Evolutionary conservation across 495 filamentous ascomycete species (phyloP).

Genomic region (Penicillium lividum): DNA sequence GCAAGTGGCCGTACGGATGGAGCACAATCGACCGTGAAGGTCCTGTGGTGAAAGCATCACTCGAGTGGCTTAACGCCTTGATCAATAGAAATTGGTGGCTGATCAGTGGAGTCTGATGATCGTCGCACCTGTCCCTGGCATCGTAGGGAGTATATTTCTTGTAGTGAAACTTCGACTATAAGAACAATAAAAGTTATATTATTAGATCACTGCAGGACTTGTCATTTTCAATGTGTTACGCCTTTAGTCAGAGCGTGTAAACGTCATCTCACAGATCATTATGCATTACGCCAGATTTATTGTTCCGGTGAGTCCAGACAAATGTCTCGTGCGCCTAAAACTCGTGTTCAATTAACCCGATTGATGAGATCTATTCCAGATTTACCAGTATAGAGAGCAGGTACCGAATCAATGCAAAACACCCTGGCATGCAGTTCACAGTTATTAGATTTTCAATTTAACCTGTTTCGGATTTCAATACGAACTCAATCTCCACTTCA

Average conservation of each 20-base stretch:
- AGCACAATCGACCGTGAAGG: neutral
- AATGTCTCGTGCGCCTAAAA: conserved; percentile 34
- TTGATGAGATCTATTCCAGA: conserved; percentile 70
- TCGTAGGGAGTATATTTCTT: neutral
- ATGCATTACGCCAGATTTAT: neutral
- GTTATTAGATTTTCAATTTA: conserved; percentile 54
- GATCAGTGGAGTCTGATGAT: conserved; percentile 14
- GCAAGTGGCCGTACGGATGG: conserved; percentile 20
- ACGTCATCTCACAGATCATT: neutral
- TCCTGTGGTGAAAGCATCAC: neutral
- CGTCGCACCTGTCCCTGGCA: neutral
- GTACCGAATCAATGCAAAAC: conserved; percentile 86
- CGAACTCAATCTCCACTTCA: conserved; percentile 50
- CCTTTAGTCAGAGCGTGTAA: neutral
- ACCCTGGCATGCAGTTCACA: conserved; percentile 97
- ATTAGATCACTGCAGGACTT: neutral
- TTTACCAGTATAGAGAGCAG: conserved; percentile 87
- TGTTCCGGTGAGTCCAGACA: conserved; percentile 21
- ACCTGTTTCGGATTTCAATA: conserved; percentile 14
- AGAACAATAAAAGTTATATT: neutral
- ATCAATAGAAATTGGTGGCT: conserved; percentile 11
- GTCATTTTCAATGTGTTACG: neutral
- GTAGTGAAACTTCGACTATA: neutral
- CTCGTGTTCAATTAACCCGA: conserved; percentile 22
- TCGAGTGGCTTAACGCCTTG: conserved; percentile 11